These are phyloP conservation scores for Hypoxylon sp. DNA, from an alignment of 2,329 filamentous ascomycete genomes.

Conservation along the genomic window DNA sequence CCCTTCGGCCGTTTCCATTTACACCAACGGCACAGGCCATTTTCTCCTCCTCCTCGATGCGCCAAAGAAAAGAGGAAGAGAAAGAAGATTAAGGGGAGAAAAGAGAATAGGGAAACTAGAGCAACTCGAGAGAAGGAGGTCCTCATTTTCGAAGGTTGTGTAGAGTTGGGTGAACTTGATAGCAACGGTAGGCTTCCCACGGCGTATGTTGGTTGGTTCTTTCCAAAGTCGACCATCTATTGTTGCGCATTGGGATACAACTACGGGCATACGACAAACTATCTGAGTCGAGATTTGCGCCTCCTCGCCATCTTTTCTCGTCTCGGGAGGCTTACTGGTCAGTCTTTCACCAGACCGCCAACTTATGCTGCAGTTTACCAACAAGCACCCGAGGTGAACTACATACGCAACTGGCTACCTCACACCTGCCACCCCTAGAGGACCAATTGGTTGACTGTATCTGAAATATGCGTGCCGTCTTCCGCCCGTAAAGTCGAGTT, in stretches of 20 bases:
- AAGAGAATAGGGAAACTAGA: conserved; percentile 32
- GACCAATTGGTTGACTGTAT: conserved; percentile 58
- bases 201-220: conserved; percentile 50
- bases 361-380: conserved; percentile 53
- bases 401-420: conserved; percentile 51
- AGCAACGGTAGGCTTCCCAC: conserved; percentile 43
- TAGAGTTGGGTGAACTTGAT: conserved; percentile 43
- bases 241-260: conserved; percentile 47
- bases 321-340: conserved; percentile 50
- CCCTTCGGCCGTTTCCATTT: conserved; percentile 45
- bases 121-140: conserved; percentile 33
- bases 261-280: conserved; percentile 47
- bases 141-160: conserved; percentile 27
- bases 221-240: conserved; percentile 47
- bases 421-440: conserved; percentile 51
- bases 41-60: conserved; percentile 44
- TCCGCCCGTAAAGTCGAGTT: conserved; percentile 58
- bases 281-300: conserved; percentile 46
- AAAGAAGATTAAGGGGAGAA: conserved; percentile 31
- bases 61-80: conserved; percentile 35
- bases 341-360: conserved; percentile 48
- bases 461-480: conserved; percentile 64
- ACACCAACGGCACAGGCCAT: conserved; percentile 43
- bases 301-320: conserved; percentile 49
- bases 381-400: conserved; percentile 53